Evolutionary conservation across 345 rosid species (phyloP).

Genomic region (Brassica napus): Da-Ae NC_063451.1:26014501-26015000

Average conservation of each 20-base stretch:
- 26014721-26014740: conserved; percentile 86
- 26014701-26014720: conserved; percentile 96
- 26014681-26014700: conserved; percentile 54
- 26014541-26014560: not conserved
- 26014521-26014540: not conserved
- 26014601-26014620: not conserved
- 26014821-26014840: conserved; percentile 29
- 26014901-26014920: conserved; percentile 58
- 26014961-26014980: conserved; percentile 87
- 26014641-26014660: not conserved
- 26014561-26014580: not conserved
- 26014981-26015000: conserved; percentile 89
- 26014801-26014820: not conserved
- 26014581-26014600: not conserved
- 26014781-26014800: conserved; percentile 89
- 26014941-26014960: conserved; percentile 69
- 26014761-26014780: conserved; percentile 82
- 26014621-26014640: conserved; percentile 4
- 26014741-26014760: conserved; percentile 90
- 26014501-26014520: conserved; percentile 17
- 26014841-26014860: not conserved
- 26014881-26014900: not conserved
- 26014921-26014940: conserved; percentile 86
- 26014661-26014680: conserved; percentile 7
- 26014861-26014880: not conserved